Percentiles rank a stretch among this genome's conserved stretches.
These are phyloP conservation scores for Mucor racemosus DNA, from an alignment of 371 early-diverging fungal species.

Conservation along the genomic window DNA sequence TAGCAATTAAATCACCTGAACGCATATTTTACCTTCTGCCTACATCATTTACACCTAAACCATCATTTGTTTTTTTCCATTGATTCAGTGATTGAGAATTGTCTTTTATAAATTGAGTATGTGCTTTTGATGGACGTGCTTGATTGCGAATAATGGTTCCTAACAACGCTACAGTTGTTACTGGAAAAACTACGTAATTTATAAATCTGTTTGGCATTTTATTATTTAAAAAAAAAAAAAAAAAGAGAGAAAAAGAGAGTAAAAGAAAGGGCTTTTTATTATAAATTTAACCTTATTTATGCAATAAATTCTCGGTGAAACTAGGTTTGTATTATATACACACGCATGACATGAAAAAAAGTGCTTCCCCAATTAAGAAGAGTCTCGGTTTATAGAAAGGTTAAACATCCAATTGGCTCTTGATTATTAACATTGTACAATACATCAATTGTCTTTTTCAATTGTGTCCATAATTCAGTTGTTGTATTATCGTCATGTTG, in stretches of 20 bases:
- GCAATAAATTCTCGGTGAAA: slow-evolving; percentile 6
- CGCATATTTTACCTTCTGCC: slow-evolving; percentile 30
- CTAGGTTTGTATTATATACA: not conserved
- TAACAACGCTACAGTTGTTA: slow-evolving; percentile 37
- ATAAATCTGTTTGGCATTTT: slow-evolving; percentile 27
- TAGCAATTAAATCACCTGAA: not conserved
- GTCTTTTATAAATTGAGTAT: slow-evolving; percentile 38
- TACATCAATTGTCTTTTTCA: slow-evolving; percentile 4
- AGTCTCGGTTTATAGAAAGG: not conserved
- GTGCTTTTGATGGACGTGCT: slow-evolving; percentile 44
- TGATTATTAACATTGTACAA: slow-evolving; percentile 10
- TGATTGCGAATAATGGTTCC: slow-evolving; percentile 46
- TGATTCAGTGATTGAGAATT: slow-evolving; percentile 29
- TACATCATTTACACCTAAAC: slow-evolving; percentile 52
- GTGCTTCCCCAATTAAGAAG: not conserved
- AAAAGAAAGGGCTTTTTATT: not conserved
- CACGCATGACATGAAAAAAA: not conserved
- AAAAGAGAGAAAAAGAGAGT: not conserved
- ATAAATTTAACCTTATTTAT: not conserved
- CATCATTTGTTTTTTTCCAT: slow-evolving; percentile 50
- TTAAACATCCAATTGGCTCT: slow-evolving; percentile 16
- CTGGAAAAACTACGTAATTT: slow-evolving; percentile 38
- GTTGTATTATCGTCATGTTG: slow-evolving; percentile 4
- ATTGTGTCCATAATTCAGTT: not conserved
- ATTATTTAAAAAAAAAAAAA: slow-evolving; percentile 18